Percentiles rank a stretch among this genome's conserved stretches.
Evolutionary conservation across 2,329 filamentous ascomycete species (phyloP).

Genomic region (Albophoma yamanashiensis): DNA sequence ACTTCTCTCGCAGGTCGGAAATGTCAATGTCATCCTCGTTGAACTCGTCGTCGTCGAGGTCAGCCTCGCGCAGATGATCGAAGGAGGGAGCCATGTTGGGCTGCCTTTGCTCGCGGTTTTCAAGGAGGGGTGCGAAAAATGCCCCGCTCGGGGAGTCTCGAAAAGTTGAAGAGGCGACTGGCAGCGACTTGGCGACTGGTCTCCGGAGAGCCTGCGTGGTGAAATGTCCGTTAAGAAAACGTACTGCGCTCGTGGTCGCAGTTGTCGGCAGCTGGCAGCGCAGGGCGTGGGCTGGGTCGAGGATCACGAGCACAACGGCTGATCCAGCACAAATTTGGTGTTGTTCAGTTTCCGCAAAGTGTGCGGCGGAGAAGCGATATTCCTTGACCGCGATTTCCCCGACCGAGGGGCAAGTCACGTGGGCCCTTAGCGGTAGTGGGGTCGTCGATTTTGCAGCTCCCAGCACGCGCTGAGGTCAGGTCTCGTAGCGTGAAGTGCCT

Average conservation of each 20-base stretch:
- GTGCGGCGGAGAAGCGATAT: slow-evolving; percentile 30
- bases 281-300: background rate
- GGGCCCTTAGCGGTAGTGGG: slow-evolving; percentile 7
- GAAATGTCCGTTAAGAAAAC: background rate
- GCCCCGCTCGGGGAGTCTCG: slow-evolving; percentile 21
- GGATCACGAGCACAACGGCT: background rate
- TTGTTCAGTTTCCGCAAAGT: slow-evolving; percentile 26
- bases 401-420: slow-evolving; percentile 31
- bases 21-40: slow-evolving; percentile 93
- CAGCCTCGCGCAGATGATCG: slow-evolving; percentile 83
- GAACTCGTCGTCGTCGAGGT: slow-evolving; percentile 74
- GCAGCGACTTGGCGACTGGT: background rate
- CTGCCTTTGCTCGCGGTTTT: slow-evolving; percentile 15
- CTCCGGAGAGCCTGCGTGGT: background rate
- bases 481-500: background rate
- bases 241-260: background rate
- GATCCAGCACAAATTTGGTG: slow-evolving; percentile 26
- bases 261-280: background rate
- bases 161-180: slow-evolving; percentile 8
- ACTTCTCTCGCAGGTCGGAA: slow-evolving; percentile 87
- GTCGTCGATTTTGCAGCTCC: slow-evolving; percentile 2
- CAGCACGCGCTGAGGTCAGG: background rate
- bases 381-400: slow-evolving; percentile 19
- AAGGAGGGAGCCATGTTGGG: slow-evolving; percentile 81
- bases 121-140: slow-evolving; percentile 22